Percentiles rank a stretch among this genome's conserved stretches.
Conservation (phyloP, 2,329 filamentous ascomycete genomes). For the Colletotrichum tabaci region DNA sequence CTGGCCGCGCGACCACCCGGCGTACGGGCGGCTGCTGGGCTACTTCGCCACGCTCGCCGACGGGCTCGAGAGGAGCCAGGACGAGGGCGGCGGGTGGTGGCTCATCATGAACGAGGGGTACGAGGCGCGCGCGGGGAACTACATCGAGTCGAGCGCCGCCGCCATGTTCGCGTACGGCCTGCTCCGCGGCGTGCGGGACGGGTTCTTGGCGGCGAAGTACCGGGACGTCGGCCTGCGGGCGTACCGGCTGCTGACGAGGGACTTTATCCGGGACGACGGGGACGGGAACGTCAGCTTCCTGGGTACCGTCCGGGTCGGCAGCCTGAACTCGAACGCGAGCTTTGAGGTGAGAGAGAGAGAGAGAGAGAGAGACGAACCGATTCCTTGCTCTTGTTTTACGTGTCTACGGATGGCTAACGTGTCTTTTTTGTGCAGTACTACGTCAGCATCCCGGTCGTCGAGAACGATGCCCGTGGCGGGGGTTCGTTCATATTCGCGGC, state of each 20-base stretch:
- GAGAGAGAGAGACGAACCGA: no score
- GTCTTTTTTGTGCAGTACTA: constrained; percentile 15
- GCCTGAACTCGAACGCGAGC: constrained; percentile 62
- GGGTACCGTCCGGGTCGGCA: constrained; percentile 68
- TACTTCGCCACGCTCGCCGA: constrained; percentile 59
- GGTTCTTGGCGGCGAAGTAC: constrained; percentile 56
- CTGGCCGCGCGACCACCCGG: constrained; percentile 56
- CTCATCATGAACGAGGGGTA: constrained; percentile 68
- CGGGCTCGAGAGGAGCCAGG: constrained; percentile 59
- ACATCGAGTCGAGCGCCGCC: constrained; percentile 71
- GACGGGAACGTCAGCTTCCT: constrained; percentile 65
- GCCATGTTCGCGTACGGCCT: constrained; percentile 71
- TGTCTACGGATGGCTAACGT: background rate
- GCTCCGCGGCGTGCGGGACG: constrained; percentile 56
- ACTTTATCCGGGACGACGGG: constrained; percentile 62
- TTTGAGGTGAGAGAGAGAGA: constrained; percentile 59
- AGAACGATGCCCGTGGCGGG: constrained; percentile 27
- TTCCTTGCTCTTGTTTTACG: background rate
- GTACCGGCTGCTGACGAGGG: constrained; percentile 54
- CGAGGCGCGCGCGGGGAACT: constrained; percentile 66
- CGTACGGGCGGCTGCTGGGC: constrained; percentile 52
- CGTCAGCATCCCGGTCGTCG: constrained; percentile 26
- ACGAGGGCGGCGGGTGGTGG: constrained; percentile 69
- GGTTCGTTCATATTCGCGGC: constrained; percentile 34
- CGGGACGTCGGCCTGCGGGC: constrained; percentile 51